These are phyloP conservation scores for Bruguiera gymnorhiza DNA, from an alignment of 345 rosid species.

Conservation along the genomic window DNA sequence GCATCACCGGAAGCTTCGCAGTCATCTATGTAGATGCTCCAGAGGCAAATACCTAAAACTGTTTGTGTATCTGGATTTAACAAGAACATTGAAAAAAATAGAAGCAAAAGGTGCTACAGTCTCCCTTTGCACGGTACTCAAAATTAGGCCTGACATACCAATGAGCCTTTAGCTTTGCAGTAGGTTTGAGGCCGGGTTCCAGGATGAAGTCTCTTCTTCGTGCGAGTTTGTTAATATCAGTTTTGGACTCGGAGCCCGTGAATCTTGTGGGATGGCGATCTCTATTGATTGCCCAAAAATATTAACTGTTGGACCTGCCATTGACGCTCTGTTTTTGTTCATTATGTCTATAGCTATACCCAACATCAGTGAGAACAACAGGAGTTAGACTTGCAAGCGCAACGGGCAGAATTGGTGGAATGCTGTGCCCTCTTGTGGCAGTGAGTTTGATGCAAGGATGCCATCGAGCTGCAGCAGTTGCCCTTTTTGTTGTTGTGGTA, in stretches of 20 bases:
- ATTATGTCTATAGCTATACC: conserved; percentile 51
- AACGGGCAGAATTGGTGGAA: conserved; percentile 88
- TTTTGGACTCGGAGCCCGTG: no score
- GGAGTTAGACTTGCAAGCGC: conserved; percentile 82
- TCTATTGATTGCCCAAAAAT: not conserved
- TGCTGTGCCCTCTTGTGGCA: conserved; percentile 84
- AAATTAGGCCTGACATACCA: not conserved
- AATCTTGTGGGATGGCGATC: not conserved
- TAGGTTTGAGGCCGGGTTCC: no score
- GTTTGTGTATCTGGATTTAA: not conserved
- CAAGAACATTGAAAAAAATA: not conserved
- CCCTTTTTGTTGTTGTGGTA: conserved; percentile 56
- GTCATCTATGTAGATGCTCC: conserved; percentile 78
- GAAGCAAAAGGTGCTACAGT: not conserved
- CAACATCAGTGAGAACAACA: conserved; percentile 83
- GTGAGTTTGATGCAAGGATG: conserved; percentile 78
- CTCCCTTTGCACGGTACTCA: no score
- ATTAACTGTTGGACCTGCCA: not conserved
- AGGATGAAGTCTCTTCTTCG: no score
- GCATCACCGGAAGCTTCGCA: conserved; percentile 75
- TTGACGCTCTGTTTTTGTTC: not conserved
- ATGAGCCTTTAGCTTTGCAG: no score
- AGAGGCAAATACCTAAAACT: conserved; percentile 43
- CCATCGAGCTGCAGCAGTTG: conserved; percentile 58
- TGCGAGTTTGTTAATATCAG: no score